Evolutionary conservation across 1,284 basidiomycete species (phyloP).

Genomic region (Salmacisia buchloeana): DNA sequence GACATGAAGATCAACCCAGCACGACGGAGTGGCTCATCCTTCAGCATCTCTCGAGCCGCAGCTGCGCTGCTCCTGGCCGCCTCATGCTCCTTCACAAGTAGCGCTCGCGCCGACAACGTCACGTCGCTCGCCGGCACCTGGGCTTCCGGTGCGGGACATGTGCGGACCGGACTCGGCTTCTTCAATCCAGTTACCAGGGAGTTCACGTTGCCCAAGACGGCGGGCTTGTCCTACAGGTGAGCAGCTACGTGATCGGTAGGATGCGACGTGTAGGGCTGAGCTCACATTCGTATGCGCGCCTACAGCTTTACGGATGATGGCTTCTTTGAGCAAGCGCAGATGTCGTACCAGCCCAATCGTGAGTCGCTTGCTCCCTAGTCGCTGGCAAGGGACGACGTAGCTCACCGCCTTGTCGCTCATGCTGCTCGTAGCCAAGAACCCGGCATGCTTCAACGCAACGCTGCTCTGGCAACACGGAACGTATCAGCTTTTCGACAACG

Average conservation of each 20-base stretch:
- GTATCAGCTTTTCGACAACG: conserved; percentile 38
- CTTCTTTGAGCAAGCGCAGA: conserved; percentile 37
- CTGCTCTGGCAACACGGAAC: conserved; percentile 49
- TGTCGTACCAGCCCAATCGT: conserved; percentile 37
- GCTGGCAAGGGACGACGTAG: not conserved
- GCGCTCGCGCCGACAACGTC: conserved; percentile 9
- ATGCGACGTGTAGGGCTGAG: too few species aligned
- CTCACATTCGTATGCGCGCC: not conserved
- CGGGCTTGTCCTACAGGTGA: conserved; percentile 28
- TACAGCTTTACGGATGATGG: conserved; percentile 47
- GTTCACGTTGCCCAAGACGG: conserved; percentile 35
- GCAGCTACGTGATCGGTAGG: too few species aligned
- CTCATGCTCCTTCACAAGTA: not conserved
- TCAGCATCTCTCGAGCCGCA: too few species aligned
- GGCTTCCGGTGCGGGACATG: conserved; percentile 22
- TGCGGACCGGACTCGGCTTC: conserved; percentile 33
- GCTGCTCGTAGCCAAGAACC: conserved; percentile 19
- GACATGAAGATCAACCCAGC: too few species aligned
- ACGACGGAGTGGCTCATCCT: too few species aligned
- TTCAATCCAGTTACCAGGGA: conserved; percentile 44
- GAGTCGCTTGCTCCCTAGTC: conserved; percentile 1
- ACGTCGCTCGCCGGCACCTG: conserved; percentile 23
- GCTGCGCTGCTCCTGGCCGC: too few species aligned
- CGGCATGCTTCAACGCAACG: conserved; percentile 41
- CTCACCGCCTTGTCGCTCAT: not conserved